Evolutionary conservation across 2,329 filamentous ascomycete genomes (phyloP).

Genomic region (Penicillium sp.): DNA sequence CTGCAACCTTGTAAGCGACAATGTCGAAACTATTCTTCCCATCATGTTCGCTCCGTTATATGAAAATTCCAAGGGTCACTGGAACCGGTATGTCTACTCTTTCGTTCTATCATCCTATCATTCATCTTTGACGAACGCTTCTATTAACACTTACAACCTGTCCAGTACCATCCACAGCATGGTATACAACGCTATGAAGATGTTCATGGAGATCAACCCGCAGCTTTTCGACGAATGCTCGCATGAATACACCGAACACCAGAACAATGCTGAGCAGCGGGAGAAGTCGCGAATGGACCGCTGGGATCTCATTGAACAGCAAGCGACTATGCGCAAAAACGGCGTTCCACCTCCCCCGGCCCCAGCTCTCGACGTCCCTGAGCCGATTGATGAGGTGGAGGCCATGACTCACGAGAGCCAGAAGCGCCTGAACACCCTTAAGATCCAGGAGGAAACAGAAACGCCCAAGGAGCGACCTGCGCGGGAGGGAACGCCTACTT

Average conservation of each 20-base stretch:
- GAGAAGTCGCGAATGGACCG: conserved; percentile 81
- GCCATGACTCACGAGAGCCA: conserved; percentile 79
- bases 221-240: conserved; percentile 98
- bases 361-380: conserved; percentile 50
- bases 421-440: conserved; percentile 85
- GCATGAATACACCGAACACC: conserved; percentile 95
- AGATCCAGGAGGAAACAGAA: conserved; percentile 75
- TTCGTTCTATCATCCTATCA: background rate
- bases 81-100: conserved; percentile 94
- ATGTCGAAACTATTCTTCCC: conserved; percentile 95
- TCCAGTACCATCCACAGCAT: conserved; percentile 95
- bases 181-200: conserved; percentile 99
- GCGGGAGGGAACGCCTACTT: conserved; percentile 43
- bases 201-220: conserved; percentile 99
- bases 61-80: conserved; percentile 98
- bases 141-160: conserved; percentile 37
- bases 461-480: conserved; percentile 57
- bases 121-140: background rate
- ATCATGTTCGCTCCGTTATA: conserved; percentile 99
- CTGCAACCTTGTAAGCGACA: conserved; percentile 98
- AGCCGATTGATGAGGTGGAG: conserved; percentile 71
- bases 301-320: conserved; percentile 84
- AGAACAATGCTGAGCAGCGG: conserved; percentile 86
- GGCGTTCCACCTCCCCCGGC: conserved; percentile 41
- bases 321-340: conserved; percentile 72